Conservation (phyloP, 2,329 filamentous ascomycete genomes). For the Neodidymelliopsis sp. region DNA sequence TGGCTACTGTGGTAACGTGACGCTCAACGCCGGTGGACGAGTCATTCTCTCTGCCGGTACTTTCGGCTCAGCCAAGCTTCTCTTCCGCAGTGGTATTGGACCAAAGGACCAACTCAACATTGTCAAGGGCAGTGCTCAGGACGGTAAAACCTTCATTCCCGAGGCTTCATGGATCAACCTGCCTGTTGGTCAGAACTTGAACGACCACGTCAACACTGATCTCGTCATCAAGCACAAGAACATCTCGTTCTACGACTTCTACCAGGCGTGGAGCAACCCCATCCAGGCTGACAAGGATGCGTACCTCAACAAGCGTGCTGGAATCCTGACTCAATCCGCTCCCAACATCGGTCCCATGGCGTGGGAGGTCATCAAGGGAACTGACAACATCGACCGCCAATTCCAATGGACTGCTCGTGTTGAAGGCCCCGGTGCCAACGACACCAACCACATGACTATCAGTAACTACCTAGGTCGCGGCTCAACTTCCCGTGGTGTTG, state of each 20-base stretch:
- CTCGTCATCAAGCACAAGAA: constrained; percentile 60
- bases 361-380: constrained; percentile 64
- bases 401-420: constrained; percentile 73
- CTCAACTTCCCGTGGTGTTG: constrained; percentile 66
- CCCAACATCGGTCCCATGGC: constrained; percentile 71
- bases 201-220: constrained; percentile 66
- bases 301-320: constrained; percentile 59
- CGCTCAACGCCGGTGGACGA: constrained; percentile 66
- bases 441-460: constrained; percentile 52
- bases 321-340: constrained; percentile 69
- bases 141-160: constrained; percentile 54
- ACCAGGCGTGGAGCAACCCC: constrained; percentile 62
- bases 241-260: constrained; percentile 70
- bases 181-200: constrained; percentile 60
- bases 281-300: constrained; percentile 49
- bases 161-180: constrained; percentile 59
- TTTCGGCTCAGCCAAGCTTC: constrained; percentile 73
- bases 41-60: constrained; percentile 73
- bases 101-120: constrained; percentile 58
- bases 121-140: constrained; percentile 53
- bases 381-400: constrained; percentile 68
- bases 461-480: constrained; percentile 70
- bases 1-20: constrained; percentile 67
- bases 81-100: constrained; percentile 74
- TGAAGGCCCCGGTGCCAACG: constrained; percentile 59